Base-by-base conservation (phyloP, 2,329 filamentous ascomycete species). In the Alternaria triticimaculans region DNA sequence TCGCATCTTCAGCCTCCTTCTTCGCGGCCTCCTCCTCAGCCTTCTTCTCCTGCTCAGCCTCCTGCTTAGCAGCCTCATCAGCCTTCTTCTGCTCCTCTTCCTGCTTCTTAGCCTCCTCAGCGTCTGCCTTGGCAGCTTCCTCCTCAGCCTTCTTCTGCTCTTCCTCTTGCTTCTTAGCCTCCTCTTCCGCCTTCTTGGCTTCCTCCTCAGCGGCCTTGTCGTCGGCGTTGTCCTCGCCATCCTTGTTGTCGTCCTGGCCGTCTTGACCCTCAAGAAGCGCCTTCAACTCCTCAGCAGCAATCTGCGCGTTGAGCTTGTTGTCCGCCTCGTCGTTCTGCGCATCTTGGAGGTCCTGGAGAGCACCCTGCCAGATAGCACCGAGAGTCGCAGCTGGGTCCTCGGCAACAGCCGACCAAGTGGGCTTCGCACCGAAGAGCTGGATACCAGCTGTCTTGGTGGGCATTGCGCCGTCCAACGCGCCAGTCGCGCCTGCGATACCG, bases 381-480 rank as follows among this genome's bases (percentile, higher is more conserved):
- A 75, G 65, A 3, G 67, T 72, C 5, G 70, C 71, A 63, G 76
- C 76, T 10, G 76, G 75, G 50, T 78, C 76, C 37, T 68, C 68
- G 6, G 60, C 73, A 48, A 77, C 60, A 10, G 54, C 55, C 1
- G 64, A 60, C 75, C 75, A 77, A 33, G 76, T 76, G 14, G 74
- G 76, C 62, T 64, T 68, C 2, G 63, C 59, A 46, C 65, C 75
- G 46, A 78, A 69, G 58, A 78, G 69, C 66, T 76, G 72, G 50
- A 75, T 58, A 30, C 67, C 70, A 1, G 53, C 60, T 11, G 75
- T 78, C 63, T 71, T 69, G 45, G 67, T 71, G 54, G 71, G 70
- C n/a, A 73, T 48, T 6, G 44, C 61, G 20, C 48, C 49, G 45
- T 50, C 53, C 23, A 61, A 43, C 7, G 20, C 64, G 26, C 58